phyloP scores from a whole-genome alignment of 108 stramenopile genomes.

The Pseudonitzschia delicatissima region DNA sequence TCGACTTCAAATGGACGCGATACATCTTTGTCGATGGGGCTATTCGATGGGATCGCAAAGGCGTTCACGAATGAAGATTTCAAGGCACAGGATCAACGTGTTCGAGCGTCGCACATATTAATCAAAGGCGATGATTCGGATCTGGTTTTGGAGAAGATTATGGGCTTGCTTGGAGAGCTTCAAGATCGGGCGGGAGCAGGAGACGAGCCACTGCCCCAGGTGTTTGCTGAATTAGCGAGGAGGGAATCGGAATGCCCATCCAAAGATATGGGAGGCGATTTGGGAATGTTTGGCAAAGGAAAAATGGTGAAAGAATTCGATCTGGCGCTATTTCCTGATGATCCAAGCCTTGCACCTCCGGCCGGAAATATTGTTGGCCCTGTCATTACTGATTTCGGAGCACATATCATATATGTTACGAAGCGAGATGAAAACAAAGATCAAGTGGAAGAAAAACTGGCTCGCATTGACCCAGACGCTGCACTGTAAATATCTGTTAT shows the following conservation, averaged over 20 bases:
- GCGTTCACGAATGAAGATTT: conserved; percentile 6
- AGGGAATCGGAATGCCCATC: conserved; percentile 55
- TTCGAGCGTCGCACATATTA: conserved; percentile 15
- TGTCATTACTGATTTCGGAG: conserved; percentile 61
- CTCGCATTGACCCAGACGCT: conserved; percentile 6
- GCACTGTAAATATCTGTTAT: not conserved
- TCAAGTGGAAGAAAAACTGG: conserved; percentile 8
- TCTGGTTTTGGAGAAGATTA: not conserved
- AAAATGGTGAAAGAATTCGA: conserved; percentile 74
- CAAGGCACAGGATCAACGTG: conserved; percentile 7
- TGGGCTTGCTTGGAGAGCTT: not conserved
- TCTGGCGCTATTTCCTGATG: conserved; percentile 50
- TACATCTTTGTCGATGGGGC: conserved; percentile 14
- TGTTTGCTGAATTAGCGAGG: conserved; percentile 47
- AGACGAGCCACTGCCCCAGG: conserved; percentile 16
- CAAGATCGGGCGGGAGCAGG: not conserved
- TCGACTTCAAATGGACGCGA: too few species aligned
- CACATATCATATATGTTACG: conserved; percentile 56
- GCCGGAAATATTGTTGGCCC: conserved; percentile 68
- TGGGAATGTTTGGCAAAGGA: conserved; percentile 65
- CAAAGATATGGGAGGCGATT: conserved; percentile 39
- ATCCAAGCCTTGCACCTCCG: conserved; percentile 1
- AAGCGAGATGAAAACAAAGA: conserved; percentile 30
- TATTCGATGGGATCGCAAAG: conserved; percentile 9
- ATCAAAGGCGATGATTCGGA: conserved; percentile 15